Conservation (phyloP, 495 filamentous ascomycete genomes). For the Xylaria castorea region DNA sequence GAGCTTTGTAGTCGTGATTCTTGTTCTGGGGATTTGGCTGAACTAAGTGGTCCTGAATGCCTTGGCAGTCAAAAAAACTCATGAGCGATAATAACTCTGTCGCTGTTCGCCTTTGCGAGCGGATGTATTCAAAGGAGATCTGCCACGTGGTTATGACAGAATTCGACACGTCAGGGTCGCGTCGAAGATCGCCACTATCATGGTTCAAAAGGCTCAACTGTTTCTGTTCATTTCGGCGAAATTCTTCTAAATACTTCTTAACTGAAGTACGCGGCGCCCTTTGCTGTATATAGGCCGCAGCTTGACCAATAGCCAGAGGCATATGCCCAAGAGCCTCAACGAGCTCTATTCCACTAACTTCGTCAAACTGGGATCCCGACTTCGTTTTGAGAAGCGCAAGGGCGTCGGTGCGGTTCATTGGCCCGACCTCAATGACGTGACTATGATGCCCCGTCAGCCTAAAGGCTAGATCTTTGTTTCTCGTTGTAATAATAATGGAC, state of each 20-base stretch:
- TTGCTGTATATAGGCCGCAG: conserved; percentile 52
- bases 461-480: conserved; percentile 36
- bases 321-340: conserved; percentile 50
- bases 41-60: conserved; percentile 38
- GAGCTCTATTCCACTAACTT: conserved; percentile 34
- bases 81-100: conserved; percentile 49
- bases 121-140: conserved; percentile 45
- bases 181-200: conserved; percentile 39
- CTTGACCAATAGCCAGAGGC: conserved; percentile 59
- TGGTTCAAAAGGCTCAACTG: conserved; percentile 40
- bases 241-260: conserved; percentile 48
- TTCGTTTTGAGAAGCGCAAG: conserved; percentile 41
- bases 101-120: conserved; percentile 34
- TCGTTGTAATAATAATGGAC: conserved; percentile 47
- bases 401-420: conserved; percentile 37
- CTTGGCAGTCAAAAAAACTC: conserved; percentile 45
- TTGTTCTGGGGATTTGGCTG: not conserved
- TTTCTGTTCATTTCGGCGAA: conserved; percentile 42
- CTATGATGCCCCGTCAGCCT: conserved; percentile 33
- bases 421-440: conserved; percentile 33
- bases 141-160: conserved; percentile 45
- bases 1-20: not conserved
- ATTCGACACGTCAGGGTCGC: conserved; percentile 37
- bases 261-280: conserved; percentile 34
- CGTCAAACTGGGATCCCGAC: conserved; percentile 31